A percentile compares a stretch with the other conserved stretches of the same genome.
Evolutionary conservation across 139 green algal genomes (phyloP).

Genomic region (Picochlorum sp.): DNA sequence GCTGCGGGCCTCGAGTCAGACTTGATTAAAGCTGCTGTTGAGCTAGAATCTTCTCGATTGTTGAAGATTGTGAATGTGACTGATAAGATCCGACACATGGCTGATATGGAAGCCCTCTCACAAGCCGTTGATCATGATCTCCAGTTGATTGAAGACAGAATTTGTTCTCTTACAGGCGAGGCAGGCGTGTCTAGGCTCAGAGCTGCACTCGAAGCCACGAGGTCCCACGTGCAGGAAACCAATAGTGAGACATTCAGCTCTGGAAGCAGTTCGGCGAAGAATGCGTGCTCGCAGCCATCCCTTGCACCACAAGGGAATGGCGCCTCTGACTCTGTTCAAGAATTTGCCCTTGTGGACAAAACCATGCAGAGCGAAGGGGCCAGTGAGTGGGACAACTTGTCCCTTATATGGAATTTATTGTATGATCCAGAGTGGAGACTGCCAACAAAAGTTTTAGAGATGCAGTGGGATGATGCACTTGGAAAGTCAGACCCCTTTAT

Average conservation of each 20-base stretch:
- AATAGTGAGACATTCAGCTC: not conserved
- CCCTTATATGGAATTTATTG: conserved; percentile 62
- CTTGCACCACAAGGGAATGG: not conserved
- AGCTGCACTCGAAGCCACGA: conserved; percentile 53
- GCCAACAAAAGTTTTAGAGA: conserved; percentile 42
- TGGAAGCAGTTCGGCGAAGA: not conserved
- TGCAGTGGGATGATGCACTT: conserved; percentile 37
- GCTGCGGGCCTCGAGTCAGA: conserved; percentile 62
- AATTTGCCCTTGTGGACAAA: too few species aligned
- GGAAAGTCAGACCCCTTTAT: conserved; percentile 10
- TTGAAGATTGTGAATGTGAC: conserved; percentile 22
- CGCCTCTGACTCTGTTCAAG: not conserved
- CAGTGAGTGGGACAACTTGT: conserved; percentile 29
- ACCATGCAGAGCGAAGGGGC: not conserved
- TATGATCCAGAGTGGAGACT: conserved; percentile 51
- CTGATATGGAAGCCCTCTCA: conserved; percentile 38
- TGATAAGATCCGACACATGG: conserved; percentile 4
- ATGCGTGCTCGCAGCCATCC: not conserved
- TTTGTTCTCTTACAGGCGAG: conserved; percentile 49
- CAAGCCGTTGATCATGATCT: conserved; percentile 59
- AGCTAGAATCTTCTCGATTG: conserved; percentile 53
- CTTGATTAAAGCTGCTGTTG: conserved; percentile 48
- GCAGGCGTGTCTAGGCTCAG: conserved; percentile 54
- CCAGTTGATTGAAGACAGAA: conserved; percentile 55
- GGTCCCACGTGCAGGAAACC: not conserved